These are phyloP conservation scores for Lactarius hatsudake DNA, from an alignment of 768 basidiomycete species.

Conservation along the genomic window DNA sequence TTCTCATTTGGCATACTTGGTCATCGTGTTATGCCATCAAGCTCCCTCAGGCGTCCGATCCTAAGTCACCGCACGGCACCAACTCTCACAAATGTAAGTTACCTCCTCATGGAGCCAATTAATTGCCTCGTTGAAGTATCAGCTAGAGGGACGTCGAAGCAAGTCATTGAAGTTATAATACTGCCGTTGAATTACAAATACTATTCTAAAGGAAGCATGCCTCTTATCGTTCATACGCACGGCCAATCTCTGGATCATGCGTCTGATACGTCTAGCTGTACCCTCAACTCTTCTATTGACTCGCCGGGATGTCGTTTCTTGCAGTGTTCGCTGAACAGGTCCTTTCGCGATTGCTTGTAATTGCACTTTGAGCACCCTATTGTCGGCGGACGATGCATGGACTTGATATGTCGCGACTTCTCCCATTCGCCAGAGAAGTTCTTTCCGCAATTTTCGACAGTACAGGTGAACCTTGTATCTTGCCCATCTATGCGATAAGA, in stretches of 20 bases:
- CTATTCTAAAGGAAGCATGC: background rate
- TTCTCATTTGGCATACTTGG: background rate
- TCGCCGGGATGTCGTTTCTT: conserved; percentile 18
- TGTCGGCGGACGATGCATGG: conserved; percentile 19
- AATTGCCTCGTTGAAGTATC: background rate
- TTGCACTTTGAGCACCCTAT: conserved; percentile 17
- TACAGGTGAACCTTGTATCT: conserved; percentile 11
- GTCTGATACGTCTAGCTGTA: background rate
- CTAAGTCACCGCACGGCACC: background rate
- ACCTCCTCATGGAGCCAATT: background rate
- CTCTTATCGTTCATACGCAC: background rate
- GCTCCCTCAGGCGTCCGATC: background rate
- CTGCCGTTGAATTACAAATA: background rate
- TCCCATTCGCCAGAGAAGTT: conserved; percentile 23
- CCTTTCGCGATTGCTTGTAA: conserved; percentile 24
- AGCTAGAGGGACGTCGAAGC: background rate
- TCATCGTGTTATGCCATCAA: background rate
- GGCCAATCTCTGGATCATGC: background rate
- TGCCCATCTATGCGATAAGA: background rate
- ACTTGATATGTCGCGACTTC: conserved; percentile 18
- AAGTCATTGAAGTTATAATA: background rate
- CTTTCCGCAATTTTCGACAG: conserved; percentile 7
- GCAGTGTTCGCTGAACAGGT: conserved; percentile 22
- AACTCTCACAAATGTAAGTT: background rate
- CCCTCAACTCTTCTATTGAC: conserved; percentile 7